Evolutionary conservation across 2,329 filamentous ascomycete species (phyloP).

Genomic region (Aspergillus pseudoterreus): DNA sequence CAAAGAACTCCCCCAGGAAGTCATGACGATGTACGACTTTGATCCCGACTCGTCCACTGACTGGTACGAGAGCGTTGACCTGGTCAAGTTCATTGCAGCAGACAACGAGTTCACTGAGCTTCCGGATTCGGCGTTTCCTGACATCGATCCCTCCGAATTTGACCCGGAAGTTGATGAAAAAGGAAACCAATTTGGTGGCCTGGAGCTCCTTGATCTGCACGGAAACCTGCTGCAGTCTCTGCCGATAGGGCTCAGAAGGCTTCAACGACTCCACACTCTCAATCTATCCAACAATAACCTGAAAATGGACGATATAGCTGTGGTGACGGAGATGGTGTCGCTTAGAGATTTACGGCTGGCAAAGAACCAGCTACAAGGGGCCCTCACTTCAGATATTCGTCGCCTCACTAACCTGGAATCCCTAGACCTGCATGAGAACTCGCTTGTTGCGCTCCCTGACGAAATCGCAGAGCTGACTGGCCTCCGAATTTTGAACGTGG

Average conservation of each 20-base stretch:
- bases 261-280: constrained; percentile 71
- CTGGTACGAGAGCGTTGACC: constrained; percentile 90
- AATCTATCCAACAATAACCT: constrained; percentile 86
- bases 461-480: constrained; percentile 63
- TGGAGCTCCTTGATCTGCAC: constrained; percentile 81
- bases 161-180: constrained; percentile 63
- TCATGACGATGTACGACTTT: constrained; percentile 86
- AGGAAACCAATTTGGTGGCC: constrained; percentile 73
- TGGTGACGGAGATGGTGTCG: constrained; percentile 67
- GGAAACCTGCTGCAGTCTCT: constrained; percentile 72
- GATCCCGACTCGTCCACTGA: constrained; percentile 62
- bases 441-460: constrained; percentile 66
- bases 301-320: constrained; percentile 65
- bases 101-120: constrained; percentile 82
- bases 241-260: constrained; percentile 69
- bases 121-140: constrained; percentile 73
- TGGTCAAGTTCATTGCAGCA: constrained; percentile 78
- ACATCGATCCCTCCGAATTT: constrained; percentile 54
- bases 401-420: constrained; percentile 68
- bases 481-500: constrained; percentile 73
- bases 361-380: constrained; percentile 69
- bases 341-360: constrained; percentile 78
- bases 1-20: constrained; percentile 73
- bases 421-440: constrained; percentile 78
- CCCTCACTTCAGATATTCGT: constrained; percentile 61